phyloP scores from a whole-genome alignment of 306 rosid genomes.

The Corylus americana region DNA sequence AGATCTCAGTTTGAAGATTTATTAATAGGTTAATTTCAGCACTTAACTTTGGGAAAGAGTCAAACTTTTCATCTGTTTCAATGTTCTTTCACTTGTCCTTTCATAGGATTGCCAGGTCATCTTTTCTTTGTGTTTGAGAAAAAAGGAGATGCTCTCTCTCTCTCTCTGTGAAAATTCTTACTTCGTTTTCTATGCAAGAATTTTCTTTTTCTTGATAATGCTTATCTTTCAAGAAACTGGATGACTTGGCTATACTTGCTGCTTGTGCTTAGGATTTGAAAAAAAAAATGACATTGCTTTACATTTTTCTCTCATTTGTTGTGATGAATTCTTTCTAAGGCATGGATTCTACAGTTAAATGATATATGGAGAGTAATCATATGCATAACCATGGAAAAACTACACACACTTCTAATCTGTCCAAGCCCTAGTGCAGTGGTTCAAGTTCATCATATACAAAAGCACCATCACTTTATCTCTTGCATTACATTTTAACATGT shows the following conservation, averaged over 20 bases:
- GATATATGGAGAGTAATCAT: no score
- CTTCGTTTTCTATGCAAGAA: not conserved
- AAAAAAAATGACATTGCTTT: no score
- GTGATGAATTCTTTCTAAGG: no score
- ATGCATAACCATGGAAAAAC: no score
- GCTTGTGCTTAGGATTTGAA: no score
- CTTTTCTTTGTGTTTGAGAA: slow-evolving; percentile 20
- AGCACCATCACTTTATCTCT: no score
- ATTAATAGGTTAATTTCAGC: not conserved
- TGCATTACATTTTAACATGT: no score
- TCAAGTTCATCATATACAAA: no score
- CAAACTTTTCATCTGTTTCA: not conserved
- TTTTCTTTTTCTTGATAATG: not conserved
- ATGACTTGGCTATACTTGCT: not conserved
- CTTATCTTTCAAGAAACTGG: not conserved
- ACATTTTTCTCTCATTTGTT: no score
- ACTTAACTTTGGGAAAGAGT: not conserved
- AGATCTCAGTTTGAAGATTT: slow-evolving; percentile 3
- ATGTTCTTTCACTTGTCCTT: not conserved
- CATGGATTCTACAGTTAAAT: no score
- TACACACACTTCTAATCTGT: no score
- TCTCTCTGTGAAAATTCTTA: not conserved
- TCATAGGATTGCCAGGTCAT: not conserved
- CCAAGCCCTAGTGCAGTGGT: no score
- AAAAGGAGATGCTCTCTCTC: not conserved